Base-by-base conservation (phyloP, 305 asterid species). In the Plantago lanceolata region DNA sequence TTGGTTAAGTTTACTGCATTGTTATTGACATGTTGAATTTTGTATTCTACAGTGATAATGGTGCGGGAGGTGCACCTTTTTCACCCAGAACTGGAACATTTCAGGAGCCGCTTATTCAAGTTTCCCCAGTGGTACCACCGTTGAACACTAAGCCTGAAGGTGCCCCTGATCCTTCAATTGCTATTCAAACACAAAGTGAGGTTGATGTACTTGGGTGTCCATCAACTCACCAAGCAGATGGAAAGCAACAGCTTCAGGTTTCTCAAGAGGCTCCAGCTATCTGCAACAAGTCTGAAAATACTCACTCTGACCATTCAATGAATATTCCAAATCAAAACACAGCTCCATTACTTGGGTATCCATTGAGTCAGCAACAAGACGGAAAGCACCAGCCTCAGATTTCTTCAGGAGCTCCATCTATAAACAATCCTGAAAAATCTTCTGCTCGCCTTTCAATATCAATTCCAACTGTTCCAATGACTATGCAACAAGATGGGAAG, bases 41-140 rank as follows among this genome's bases (percentile, higher is more conserved):
- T 68, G 73, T 75, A 61, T 61, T 55, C n/a, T 9, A 53, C 87
- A 90, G 96, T 73, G 97, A 90, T 50, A 51, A 63, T 63, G 73
- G 84, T 61, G 65, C 60, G 50, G 95, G 81, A 73, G 74, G 78
- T 84, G 67, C 67, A 66, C 69, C 72, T 0, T 51, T 73, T 58
- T 77, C 75, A 59, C 67, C 78, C 4, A 84, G 74, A 76, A 40
- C 76, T 16, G 84, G 72, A 55, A 63, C 24, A 47, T 47, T 64
- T 55, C 86, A 79, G 64, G 89, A 82, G 64, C 85, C 82, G 51
- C 75, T 79, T 21, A 68, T 83, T 63, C 86, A 80, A 64, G 80
- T 81, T 69, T 77, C 74, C 62, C 77, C 78, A 9, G 90, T 15
- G 3, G 59, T 55, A 16, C 43, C 59, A 19, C 21, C 21, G n/a